Evolutionary conservation across 2,329 filamentous ascomycete genomes (phyloP), one percentile per base, ranked within the genome.

Genomic region (Huntiella moniliformis): DNA sequence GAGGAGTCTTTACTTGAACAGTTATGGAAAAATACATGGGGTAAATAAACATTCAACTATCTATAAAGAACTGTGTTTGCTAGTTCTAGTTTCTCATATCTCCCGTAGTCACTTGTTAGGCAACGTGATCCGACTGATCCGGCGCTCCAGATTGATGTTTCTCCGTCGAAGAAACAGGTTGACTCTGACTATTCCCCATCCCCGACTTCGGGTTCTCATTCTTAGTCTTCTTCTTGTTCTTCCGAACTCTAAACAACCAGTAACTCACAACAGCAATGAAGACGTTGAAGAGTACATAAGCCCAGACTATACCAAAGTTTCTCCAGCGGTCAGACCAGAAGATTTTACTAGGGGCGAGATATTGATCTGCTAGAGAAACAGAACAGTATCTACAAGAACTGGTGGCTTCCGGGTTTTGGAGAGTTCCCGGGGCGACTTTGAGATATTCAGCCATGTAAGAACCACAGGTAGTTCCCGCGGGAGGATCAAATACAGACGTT

Each of bases 251-350:
- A 54, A 77, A 72, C 15, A 74, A 52, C 57, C 71, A 84, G 58
- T 84, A 84, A 1, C 77, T 58, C 8, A 65, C 51, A 2, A 81
- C 62, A 0, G 77, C 75, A 2, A 67, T 61, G 35, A 60, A 58
- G 35, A 80, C 67, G 53, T 83, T 80, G 58, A 82, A 79, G 0
- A 61, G 50, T 35, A 83, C 68, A 53, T 71, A 84, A 0, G 65
- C 74, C 71, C 76, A 83, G 54, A 83, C 62, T 36, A 84, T 65
- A 1, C 79, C 80, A 48, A 75, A 82, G 55, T 84, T 81, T 47
- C 78, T 66, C 78, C 79, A 83, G 2, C 73, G 55, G 45, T 78
- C 66, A 3, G 49, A 54, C 53, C 69, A 78, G 16, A 57, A 60
- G 36, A 78, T 71, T 6, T 58, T 52, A 1, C 64, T 65, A 0